These are phyloP conservation scores for Polymyxa betae DNA, from an alignment of 208 protist genomes.

Conservation along the genomic window DNA sequence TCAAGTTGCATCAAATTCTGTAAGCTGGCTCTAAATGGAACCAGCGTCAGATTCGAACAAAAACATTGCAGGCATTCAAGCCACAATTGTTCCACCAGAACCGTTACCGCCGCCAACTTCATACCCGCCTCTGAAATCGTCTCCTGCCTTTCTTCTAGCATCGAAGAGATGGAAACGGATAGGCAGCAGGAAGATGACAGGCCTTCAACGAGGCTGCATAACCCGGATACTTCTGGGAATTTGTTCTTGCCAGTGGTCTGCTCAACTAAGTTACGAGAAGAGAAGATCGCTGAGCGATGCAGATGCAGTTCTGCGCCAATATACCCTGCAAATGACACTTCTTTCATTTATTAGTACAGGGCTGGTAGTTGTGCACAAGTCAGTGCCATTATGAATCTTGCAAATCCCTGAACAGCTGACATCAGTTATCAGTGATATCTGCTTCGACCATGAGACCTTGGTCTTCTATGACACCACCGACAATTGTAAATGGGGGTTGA, in stretches of 20 bases:
- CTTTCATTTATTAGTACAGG: neutral
- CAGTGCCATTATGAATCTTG: neutral
- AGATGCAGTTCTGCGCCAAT: neutral
- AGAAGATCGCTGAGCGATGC: neutral
- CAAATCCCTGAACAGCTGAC: neutral
- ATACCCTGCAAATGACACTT: neutral
- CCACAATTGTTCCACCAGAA: no score
- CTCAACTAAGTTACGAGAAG: neutral
- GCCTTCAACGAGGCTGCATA: neutral
- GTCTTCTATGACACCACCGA: neutral
- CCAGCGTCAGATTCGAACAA: no score
- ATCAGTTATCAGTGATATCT: neutral
- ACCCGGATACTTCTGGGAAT: neutral
- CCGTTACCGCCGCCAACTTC: no score
- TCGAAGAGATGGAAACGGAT: no score
- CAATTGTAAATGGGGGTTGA: neutral
- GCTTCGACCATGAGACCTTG: slow-evolving; percentile 1
- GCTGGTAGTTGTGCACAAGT: neutral
- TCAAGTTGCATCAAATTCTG: no score
- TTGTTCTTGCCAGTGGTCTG: neutral
- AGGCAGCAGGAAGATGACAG: no score
- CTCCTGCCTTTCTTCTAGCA: no score
- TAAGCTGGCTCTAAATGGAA: no score
- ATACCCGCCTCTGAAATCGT: no score
- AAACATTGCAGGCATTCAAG: no score